Conservation (phyloP, 306 rosid genomes). For the Spatholobus suberectus region DNA sequence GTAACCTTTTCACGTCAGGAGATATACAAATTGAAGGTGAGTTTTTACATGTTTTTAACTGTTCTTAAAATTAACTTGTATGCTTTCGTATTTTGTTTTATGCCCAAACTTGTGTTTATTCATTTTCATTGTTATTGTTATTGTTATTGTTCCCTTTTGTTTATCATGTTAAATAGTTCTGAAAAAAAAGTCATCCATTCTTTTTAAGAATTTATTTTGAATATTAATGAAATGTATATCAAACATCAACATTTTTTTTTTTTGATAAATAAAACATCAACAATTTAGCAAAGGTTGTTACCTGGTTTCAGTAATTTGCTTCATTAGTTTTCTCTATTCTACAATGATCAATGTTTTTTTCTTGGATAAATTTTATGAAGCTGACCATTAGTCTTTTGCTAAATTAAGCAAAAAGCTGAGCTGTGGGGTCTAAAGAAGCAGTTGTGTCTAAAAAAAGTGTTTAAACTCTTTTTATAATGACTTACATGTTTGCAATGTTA, state of each 20-base stretch:
- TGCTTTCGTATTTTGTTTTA: constrained; percentile 16
- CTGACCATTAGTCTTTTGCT: not conserved
- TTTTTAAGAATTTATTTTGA: not conserved
- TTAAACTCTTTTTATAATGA: not conserved
- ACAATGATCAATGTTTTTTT: not conserved
- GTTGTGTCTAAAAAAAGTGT: not conserved
- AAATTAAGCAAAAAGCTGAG: constrained; percentile 19
- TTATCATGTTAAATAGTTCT: not conserved
- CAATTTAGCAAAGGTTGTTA: not conserved
- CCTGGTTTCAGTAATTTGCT: not conserved
- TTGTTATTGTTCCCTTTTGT: constrained; percentile 7
- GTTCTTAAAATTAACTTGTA: not conserved
- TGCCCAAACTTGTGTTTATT: not conserved
- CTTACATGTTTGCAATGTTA: not conserved
- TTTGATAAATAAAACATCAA: no score
- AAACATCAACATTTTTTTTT: not conserved
- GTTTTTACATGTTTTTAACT: constrained; percentile 7
- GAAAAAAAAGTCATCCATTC: not conserved
- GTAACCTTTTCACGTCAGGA: constrained; percentile 81
- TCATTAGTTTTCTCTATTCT: constrained; percentile 11
- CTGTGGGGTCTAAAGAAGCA: not conserved
- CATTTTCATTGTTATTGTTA: constrained; percentile 7
- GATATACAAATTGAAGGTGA: constrained; percentile 81
- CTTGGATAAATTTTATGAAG: not conserved
- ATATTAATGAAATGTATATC: not conserved